These are phyloP conservation scores for Zea luxurians DNA, from an alignment of 176 grass and related monocot genomes.

Conservation along the genomic window DNA sequence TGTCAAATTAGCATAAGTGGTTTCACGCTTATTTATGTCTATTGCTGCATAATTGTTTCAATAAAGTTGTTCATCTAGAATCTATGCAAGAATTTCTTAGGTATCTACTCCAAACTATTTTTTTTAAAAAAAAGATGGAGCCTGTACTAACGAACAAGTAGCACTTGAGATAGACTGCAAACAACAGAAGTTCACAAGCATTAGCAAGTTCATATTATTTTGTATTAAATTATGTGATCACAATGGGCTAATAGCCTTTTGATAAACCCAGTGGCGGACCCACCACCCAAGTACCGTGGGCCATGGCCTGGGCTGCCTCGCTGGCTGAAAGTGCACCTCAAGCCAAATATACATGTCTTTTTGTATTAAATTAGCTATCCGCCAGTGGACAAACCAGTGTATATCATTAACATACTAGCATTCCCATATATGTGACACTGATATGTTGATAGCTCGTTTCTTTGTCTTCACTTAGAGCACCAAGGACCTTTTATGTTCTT, in stretches of 20 bases:
- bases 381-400: not conserved
- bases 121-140: not conserved
- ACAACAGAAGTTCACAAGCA: not conserved
- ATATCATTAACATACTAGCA: not conserved
- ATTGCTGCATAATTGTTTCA: not conserved
- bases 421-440: conserved; percentile 11
- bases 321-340: too few species aligned
- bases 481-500: conserved; percentile 5
- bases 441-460: not conserved
- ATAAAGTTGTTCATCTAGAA: conserved; percentile 15
- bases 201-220: not conserved
- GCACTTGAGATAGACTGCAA: not conserved
- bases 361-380: too few species aligned
- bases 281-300: too few species aligned
- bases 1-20: conserved; percentile 9
- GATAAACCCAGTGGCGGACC: not conserved
- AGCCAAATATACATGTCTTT: too few species aligned
- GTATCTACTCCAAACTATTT: not conserved
- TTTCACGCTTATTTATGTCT: not conserved
- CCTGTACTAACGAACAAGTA: conserved; percentile 7
- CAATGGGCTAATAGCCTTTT: not conserved
- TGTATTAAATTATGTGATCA: not conserved
- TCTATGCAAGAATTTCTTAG: conserved; percentile 24
- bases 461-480: conserved; percentile 18
- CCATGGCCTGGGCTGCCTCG: too few species aligned